phyloP scores from a whole-genome alignment of 495 filamentous ascomycete genomes.

The Tuber calosporum region DNA sequence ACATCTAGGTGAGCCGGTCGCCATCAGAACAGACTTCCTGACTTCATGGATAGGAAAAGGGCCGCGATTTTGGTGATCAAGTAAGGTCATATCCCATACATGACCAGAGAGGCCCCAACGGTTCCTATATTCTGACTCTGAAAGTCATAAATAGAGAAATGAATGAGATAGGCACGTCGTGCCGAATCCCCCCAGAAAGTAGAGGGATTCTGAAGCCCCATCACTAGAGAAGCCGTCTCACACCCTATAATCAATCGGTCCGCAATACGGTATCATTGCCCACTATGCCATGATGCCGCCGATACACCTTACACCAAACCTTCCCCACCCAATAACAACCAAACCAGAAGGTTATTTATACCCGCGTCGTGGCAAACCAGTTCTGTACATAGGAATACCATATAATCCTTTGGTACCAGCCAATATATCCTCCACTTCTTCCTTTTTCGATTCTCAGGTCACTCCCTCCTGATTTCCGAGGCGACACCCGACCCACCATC shows the following conservation, averaged over 20 bases:
- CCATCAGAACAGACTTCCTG: neutral
- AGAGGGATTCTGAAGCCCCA: neutral
- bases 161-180: neutral
- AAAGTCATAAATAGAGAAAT: neutral
- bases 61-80: neutral
- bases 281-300: neutral
- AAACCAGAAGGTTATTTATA: neutral
- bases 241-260: neutral
- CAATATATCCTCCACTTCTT: neutral
- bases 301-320: neutral
- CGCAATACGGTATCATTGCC: neutral
- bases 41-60: neutral
- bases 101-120: neutral
- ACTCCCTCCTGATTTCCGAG: neutral
- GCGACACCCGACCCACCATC: neutral
- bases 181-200: neutral
- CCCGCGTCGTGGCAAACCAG: neutral
- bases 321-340: neutral
- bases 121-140: neutral
- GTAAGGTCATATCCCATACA: neutral
- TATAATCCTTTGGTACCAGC: neutral
- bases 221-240: neutral
- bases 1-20: neutral
- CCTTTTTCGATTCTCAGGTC: neutral
- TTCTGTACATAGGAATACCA: neutral